phyloP scores from a whole-genome alignment of 2,329 filamentous ascomycete genomes.

The Blumeria hordei region DNA sequence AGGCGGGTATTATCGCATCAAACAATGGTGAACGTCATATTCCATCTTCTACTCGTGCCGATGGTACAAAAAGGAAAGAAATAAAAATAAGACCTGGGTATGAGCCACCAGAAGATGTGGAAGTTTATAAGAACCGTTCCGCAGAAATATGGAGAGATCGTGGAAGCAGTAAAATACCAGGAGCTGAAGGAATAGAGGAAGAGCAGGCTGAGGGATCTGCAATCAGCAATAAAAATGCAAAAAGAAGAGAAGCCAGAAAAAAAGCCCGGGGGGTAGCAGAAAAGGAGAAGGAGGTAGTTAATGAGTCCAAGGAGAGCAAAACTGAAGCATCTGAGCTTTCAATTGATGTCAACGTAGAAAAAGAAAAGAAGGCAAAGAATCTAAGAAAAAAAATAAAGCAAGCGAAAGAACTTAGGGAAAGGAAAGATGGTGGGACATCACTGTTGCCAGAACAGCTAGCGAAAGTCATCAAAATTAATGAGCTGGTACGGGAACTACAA shows the following conservation, averaged over 20 bases:
- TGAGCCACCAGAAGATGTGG: slow-evolving; percentile 80
- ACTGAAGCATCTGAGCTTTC: neutral
- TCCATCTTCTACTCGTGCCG: slow-evolving; percentile 61
- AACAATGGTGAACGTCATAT: slow-evolving; percentile 65
- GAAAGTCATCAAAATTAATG: slow-evolving; percentile 92
- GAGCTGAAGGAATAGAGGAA: slow-evolving; percentile 35
- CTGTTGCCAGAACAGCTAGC: slow-evolving; percentile 85
- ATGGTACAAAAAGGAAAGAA: slow-evolving; percentile 79
- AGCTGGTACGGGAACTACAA: slow-evolving; percentile 73
- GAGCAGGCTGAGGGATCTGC: slow-evolving; percentile 22
- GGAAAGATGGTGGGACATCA: slow-evolving; percentile 67
- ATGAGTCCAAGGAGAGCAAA: slow-evolving; percentile 15
- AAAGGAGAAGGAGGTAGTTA: slow-evolving; percentile 2
- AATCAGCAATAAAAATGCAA: slow-evolving; percentile 65
- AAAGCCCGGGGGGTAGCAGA: slow-evolving; percentile 22
- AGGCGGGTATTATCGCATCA: slow-evolving; percentile 52
- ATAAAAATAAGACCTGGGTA: slow-evolving; percentile 90
- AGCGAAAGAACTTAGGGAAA: slow-evolving; percentile 68
- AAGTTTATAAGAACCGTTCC: slow-evolving; percentile 82
- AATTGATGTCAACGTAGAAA: slow-evolving; percentile 30
- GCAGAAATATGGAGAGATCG: slow-evolving; percentile 68
- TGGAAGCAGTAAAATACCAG: slow-evolving; percentile 45
- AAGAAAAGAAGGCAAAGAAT: slow-evolving; percentile 78
- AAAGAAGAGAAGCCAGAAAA: slow-evolving; percentile 42
- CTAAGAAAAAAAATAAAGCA: slow-evolving; percentile 89